Conservation (phyloP, 2,329 filamentous ascomycete species). For the Metarhizium guizhouense region DNA sequence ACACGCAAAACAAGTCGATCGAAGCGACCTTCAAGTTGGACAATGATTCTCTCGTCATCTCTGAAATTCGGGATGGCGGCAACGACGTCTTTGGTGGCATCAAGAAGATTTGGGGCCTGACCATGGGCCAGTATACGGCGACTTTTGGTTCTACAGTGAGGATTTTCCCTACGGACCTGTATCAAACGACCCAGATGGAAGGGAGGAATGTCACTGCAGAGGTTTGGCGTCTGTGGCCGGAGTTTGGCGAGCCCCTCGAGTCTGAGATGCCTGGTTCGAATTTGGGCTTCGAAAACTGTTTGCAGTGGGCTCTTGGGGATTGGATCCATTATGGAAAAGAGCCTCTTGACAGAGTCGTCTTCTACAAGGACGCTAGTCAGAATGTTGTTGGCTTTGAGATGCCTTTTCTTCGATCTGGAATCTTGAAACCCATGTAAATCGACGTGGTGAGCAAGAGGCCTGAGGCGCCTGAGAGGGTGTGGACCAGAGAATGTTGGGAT, state of each 20-base stretch:
- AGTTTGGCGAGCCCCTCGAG: constrained; percentile 3
- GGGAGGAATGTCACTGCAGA: constrained; percentile 11
- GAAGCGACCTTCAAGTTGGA: constrained; percentile 15
- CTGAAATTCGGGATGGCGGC: constrained; percentile 13
- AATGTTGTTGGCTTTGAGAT: constrained; percentile 22
- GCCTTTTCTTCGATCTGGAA: constrained; percentile 21
- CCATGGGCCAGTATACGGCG: constrained; percentile 15
- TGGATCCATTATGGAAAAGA: constrained; percentile 27
- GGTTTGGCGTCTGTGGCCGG: constrained; percentile 21
- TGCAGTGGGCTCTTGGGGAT: constrained; percentile 22
- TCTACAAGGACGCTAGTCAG: constrained; percentile 17
- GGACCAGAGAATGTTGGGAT: no score
- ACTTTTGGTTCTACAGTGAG: constrained; percentile 12
- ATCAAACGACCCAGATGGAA: constrained; percentile 4
- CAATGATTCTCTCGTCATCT: constrained; percentile 15
- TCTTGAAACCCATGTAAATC: constrained; percentile 9
- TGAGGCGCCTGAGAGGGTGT: no score
- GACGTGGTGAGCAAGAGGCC: not conserved
- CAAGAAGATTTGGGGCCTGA: constrained; percentile 12
- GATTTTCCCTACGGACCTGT: constrained; percentile 17
- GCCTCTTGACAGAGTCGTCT: constrained; percentile 22
- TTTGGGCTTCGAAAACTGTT: constrained; percentile 16
- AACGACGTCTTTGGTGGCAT: constrained; percentile 14
- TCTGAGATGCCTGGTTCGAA: constrained; percentile 20
- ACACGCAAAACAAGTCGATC: not conserved